These are phyloP conservation scores for Porodaedalea pini DNA, from an alignment of 1,284 basidiomycete genomes.

Conservation along the genomic window DNA sequence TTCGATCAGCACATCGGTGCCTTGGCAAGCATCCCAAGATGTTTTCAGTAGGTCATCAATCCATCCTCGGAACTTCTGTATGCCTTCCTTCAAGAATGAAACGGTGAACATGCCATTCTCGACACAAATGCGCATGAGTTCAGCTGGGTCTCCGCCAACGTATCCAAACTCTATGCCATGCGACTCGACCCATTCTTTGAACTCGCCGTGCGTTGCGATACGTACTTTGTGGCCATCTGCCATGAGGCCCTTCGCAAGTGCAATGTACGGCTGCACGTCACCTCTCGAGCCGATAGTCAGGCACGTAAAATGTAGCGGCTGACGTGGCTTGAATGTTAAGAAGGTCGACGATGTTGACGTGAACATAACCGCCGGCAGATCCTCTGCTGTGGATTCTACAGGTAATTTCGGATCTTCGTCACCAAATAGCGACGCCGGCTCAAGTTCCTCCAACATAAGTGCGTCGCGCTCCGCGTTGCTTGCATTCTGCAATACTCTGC, in stretches of 20 bases:
- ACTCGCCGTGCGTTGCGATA: slow-evolving; percentile 93
- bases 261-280: slow-evolving; percentile 93
- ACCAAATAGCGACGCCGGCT: slow-evolving; percentile 39
- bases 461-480: slow-evolving; percentile 59
- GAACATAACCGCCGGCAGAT: slow-evolving; percentile 86
- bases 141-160: slow-evolving; percentile 95
- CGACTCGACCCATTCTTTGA: slow-evolving; percentile 94
- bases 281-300: slow-evolving; percentile 93
- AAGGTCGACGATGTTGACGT: slow-evolving; percentile 90
- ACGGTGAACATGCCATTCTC: slow-evolving; percentile 97
- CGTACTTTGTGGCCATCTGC: slow-evolving; percentile 82
- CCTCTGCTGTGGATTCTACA: slow-evolving; percentile 57
- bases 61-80: slow-evolving; percentile 96
- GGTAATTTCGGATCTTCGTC: slow-evolving; percentile 41
- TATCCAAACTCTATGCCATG: slow-evolving; percentile 91
- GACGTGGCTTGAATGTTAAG: slow-evolving; percentile 87
- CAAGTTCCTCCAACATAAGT: slow-evolving; percentile 72
- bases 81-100: slow-evolving; percentile 86
- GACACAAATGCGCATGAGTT: slow-evolving; percentile 91
- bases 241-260: slow-evolving; percentile 88
- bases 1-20: slow-evolving; percentile 90
- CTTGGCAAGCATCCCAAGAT: slow-evolving; percentile 94
- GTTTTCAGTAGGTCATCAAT: slow-evolving; percentile 91
- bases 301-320: slow-evolving; percentile 84
- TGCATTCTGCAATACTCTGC: slow-evolving; percentile 39